phyloP scores from a whole-genome alignment of 2,329 filamentous ascomycete species.

The Penicillium sp. region DNA sequence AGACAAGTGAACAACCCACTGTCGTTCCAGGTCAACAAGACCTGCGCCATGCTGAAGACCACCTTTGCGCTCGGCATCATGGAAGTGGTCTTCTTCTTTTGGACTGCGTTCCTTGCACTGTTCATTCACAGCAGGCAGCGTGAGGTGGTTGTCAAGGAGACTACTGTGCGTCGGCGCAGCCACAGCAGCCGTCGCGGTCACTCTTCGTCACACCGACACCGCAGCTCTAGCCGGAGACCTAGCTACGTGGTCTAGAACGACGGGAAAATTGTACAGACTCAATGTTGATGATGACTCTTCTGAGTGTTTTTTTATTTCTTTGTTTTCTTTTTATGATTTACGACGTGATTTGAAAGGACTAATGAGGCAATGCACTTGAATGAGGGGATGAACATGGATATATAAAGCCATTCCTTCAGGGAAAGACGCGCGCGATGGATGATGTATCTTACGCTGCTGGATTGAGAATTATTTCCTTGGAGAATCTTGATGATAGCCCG shows the following conservation, averaged over 20 bases:
- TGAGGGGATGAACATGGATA: background rate
- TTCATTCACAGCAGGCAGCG: conserved; percentile 43
- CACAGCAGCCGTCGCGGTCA: conserved; percentile 43
- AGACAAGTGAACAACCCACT: conserved; percentile 51
- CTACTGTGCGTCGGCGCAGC: conserved; percentile 38
- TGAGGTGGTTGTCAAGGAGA: conserved; percentile 46
- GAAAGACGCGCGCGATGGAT: background rate
- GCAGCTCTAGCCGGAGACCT: conserved; percentile 35
- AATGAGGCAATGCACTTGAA: conserved; percentile 20
- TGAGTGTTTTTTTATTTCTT: background rate
- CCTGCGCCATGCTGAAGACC: conserved; percentile 90
- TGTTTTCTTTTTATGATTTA: conserved; percentile 20
- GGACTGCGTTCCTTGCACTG: conserved; percentile 71
- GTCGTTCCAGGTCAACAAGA: conserved; percentile 66
- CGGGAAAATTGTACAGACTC: conserved; percentile 19
- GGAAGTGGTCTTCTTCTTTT: conserved; percentile 77
- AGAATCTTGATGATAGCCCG: background rate
- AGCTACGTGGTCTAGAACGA: conserved; percentile 39
- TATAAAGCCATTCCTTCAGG: background rate
- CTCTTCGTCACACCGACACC: conserved; percentile 34
- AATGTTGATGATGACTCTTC: background rate
- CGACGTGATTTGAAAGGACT: conserved; percentile 17
- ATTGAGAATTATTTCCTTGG: background rate
- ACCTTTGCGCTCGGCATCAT: conserved; percentile 89
- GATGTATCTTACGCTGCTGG: background rate